These are phyloP conservation scores for Kazachstania africana DNA, from an alignment of 805 yeast genomes.

Conservation along the genomic window DNA sequence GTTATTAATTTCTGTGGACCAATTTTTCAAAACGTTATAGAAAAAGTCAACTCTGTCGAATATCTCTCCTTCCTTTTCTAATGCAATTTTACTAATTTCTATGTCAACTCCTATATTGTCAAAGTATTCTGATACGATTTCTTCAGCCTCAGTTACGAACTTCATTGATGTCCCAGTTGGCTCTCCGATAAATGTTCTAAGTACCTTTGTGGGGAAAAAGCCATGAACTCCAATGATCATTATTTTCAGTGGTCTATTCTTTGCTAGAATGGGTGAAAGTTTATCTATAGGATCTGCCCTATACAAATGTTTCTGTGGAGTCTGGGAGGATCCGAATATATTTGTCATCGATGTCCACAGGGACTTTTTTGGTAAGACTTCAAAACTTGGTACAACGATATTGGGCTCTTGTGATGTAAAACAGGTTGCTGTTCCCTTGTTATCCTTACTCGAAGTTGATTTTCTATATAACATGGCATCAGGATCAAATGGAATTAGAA, in stretches of 20 bases:
- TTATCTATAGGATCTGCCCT: conserved; percentile 10
- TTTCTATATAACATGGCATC: conserved; percentile 16
- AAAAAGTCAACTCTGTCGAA: conserved; percentile 77
- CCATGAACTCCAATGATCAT: conserved; percentile 93
- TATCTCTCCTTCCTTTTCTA: conserved; percentile 88
- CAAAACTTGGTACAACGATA: conserved; percentile 23
- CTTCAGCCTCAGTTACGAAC: conserved; percentile 85
- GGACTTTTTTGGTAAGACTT: conserved; percentile 18
- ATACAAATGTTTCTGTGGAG: conserved; percentile 9
- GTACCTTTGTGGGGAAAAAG: conserved; percentile 78
- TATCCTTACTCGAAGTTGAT: conserved; percentile 3
- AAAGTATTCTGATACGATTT: conserved; percentile 61
- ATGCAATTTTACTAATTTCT: conserved; percentile 77
- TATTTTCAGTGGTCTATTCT: conserved; percentile 38
- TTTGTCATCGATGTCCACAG: conserved; percentile 16
- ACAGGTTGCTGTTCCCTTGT: conserved; percentile 2
- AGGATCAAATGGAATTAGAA: conserved; percentile 10
- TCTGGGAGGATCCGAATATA: conserved; percentile 9
- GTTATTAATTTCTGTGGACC: conserved; percentile 38
- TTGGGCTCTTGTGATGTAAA: conserved; percentile 15
- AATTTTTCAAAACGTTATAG: conserved; percentile 55
- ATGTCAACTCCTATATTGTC: conserved; percentile 29
- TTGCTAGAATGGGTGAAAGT: conserved; percentile 7
- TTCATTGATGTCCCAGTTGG: conserved; percentile 93
- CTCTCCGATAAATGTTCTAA: conserved; percentile 81